Evolutionary conservation across 352 stramenopile species (phyloP).

Genomic region (Pythium rhizo-oryzae): DNA sequence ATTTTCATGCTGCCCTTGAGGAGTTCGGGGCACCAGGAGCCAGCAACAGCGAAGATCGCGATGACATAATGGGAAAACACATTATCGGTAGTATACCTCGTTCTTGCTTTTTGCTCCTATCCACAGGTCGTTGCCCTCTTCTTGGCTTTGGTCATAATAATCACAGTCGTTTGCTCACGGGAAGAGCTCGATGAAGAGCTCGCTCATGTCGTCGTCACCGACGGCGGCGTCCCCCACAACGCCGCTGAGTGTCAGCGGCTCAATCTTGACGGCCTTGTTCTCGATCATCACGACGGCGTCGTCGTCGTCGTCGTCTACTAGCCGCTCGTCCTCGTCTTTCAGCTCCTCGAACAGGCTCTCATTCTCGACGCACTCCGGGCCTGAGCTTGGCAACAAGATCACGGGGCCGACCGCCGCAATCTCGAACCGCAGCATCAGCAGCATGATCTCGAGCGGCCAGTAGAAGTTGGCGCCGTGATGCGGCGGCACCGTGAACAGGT

Average conservation of each 20-base stretch:
- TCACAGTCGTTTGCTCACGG: conserved; percentile 4
- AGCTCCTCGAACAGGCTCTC: background rate
- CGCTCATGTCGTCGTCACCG: conserved; percentile 21
- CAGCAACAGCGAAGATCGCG: background rate
- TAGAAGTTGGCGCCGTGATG: conserved; percentile 22
- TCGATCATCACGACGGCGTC: conserved; percentile 11
- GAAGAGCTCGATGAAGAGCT: conserved; percentile 28
- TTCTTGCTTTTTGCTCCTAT: background rate
- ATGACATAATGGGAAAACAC: background rate
- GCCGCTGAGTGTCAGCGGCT: conserved; percentile 8
- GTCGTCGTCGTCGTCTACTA: conserved; percentile 10
- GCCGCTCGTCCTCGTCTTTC: background rate
- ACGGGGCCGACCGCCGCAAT: conserved; percentile 19
- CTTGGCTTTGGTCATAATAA: background rate
- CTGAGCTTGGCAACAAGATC: conserved; percentile 18
- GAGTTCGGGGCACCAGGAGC: no score
- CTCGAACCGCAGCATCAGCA: conserved; percentile 31
- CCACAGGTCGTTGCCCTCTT: background rate
- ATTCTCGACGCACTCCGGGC: background rate
- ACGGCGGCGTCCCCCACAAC: background rate
- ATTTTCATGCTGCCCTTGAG: no score
- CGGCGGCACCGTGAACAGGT: conserved; percentile 29
- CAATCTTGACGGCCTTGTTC: conserved; percentile 20
- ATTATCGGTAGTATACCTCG: conserved; percentile 9
- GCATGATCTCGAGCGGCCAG: conserved; percentile 36